Evolutionary conservation across 73 alveolate genomes (phyloP), one percentile per base, ranked within the genome.

Genomic region (Paramecium sonneborni): DNA sequence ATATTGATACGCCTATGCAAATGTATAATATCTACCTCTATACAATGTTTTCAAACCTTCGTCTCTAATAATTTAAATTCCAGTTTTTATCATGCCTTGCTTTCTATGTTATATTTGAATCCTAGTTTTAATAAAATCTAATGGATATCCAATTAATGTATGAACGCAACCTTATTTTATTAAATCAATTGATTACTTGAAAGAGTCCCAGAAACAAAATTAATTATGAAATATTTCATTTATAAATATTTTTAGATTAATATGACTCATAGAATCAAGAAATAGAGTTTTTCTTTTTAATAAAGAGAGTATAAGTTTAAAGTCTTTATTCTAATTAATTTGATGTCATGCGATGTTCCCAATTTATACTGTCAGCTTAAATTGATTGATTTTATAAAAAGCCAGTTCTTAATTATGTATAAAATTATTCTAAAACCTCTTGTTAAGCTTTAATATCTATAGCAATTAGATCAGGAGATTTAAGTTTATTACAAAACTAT

Each of bases 61-160:
- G 10, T 72, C 86, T 34, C 57, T 35, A 3, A 32, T n/a, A 30
- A 1, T 34, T 38, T 32, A 20, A 6, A 69, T 69, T 28, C 85
- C 85, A 10, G 26, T 32, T 69, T 12, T 69, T 5, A 69, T 24
- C 28, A 35, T 9, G 2, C 85, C 85, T 69, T 24, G 14, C 26
- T 62, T 62, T 23, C 10, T 28, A 10, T 15, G 12, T 28, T 35
- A 12, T 28, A 69, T 69, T 69, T 69, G 57, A 32, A 72, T 72
- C 32, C 86, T 72, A 24, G 86, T 72, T 72, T 72, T 72, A n/a
- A 9, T 72, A 2, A 69, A 69, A 69, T 69, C 85, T 28, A 69
- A 69, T 69, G 57, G 30, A 35, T 69, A 69, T 69, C 57, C 85
- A 28, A 69, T 15, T 57, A 69, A 23, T 21, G 57, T 69, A 35